phyloP scores from a whole-genome alignment of 2,329 filamentous ascomycete species.

The Trichoderma atroviride region DNA sequence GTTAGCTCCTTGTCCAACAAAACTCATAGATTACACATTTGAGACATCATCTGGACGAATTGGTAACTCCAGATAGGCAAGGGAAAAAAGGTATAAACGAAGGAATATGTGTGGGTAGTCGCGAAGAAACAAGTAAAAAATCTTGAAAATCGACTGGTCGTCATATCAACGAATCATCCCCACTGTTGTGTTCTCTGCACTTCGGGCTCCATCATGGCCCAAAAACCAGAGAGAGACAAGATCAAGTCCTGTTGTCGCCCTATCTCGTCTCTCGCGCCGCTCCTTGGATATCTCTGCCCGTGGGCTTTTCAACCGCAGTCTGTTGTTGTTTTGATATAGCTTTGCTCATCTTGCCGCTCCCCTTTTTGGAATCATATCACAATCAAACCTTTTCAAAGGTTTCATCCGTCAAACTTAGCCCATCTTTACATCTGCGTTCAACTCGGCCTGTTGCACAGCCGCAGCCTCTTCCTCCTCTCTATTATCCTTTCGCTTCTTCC shows the following conservation, averaged over 20 bases:
- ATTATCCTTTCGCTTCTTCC: conserved; percentile 43
- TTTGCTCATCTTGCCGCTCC: background rate
- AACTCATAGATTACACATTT: conserved; percentile 15
- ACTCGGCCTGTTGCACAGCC: conserved; percentile 32
- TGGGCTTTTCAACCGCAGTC: background rate
- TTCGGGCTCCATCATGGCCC: background rate
- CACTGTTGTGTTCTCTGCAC: background rate
- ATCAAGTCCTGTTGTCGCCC: conserved; percentile 20
- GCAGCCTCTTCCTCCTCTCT: conserved; percentile 35
- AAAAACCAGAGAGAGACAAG: conserved; percentile 2
- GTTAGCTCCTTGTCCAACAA: background rate
- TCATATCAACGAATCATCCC: background rate
- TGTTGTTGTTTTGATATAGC: background rate
- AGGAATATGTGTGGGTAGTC: conserved; percentile 5
- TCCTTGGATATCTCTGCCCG: background rate
- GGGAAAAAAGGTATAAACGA: background rate
- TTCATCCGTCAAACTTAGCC: conserved; percentile 21
- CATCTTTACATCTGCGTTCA: conserved; percentile 38
- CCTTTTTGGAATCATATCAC: background rate
- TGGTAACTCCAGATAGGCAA: background rate
- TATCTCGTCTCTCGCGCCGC: conserved; percentile 2
- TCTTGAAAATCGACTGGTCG: background rate
- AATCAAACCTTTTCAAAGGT: background rate
- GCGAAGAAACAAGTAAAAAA: background rate
- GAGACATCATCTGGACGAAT: conserved; percentile 4